Conservation (phyloP, 129 eudicot species). For the Ambrosia artemisiifolia region DNA sequence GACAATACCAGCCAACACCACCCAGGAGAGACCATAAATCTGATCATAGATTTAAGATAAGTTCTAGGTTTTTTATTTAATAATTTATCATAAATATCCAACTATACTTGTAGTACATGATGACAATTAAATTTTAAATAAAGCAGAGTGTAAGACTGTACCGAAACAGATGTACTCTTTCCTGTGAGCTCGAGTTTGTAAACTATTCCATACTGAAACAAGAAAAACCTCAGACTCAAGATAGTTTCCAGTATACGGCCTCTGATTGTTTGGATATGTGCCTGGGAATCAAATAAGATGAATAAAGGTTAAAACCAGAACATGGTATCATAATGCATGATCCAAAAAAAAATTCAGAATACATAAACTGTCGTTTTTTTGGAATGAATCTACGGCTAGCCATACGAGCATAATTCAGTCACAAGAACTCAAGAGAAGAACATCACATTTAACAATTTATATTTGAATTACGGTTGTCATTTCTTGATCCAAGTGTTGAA, state of each 20-base stretch:
- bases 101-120: not conserved
- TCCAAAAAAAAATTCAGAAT: not conserved
- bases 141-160: constrained; percentile 27
- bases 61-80: not conserved
- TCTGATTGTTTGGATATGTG: constrained; percentile 89
- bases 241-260: constrained; percentile 86
- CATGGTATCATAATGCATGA: not conserved
- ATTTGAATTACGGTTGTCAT: not conserved
- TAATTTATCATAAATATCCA: not conserved
- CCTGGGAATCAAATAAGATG: constrained; percentile 41
- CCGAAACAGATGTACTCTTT: constrained; percentile 67
- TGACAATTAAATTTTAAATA: not conserved
- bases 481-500: not conserved
- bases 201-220: constrained; percentile 95
- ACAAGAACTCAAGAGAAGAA: not conserved
- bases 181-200: constrained; percentile 81
- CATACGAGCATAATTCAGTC: not conserved
- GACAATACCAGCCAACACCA: constrained; percentile 66
- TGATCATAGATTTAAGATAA: constrained; percentile 26
- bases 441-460: not conserved
- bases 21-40: constrained; percentile 96
- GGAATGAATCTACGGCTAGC: not conserved
- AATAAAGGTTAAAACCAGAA: constrained; percentile 10
- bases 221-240: constrained; percentile 84
- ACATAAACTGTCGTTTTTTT: not conserved